Base-by-base conservation (phyloP, 2,329 filamentous ascomycete species). In the Arthroderma sp. region DNA sequence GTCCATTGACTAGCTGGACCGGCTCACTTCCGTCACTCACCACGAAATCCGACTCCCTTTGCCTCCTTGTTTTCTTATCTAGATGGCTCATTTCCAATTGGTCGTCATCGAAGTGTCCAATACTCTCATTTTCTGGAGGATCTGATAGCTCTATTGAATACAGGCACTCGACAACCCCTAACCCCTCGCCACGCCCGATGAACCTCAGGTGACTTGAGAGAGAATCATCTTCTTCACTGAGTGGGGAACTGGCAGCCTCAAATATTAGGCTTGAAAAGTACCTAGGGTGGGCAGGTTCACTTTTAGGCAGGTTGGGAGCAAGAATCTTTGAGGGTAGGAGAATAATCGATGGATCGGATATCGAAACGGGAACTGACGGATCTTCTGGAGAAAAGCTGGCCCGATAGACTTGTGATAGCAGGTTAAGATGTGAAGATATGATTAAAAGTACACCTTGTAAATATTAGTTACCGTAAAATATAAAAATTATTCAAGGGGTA, bases 401-500 rank as follows among this genome's bases (percentile, higher is more conserved):
- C 33, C 58, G 56, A 48, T 66, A 62, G 36, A 47, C 49, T 40
- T 61, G 51, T 27, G 58, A 57, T 15, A 68, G 47, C 32, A 49
- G 46, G 42, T 59, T 66, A 7, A 63, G 54, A 30, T 54, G 56
- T n/a, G 67, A 69, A 51, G 60, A 68, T 7, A 70, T 39, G 32
- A 66, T 49, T 10, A 69, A 47, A 41, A 61, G 60, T 15, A 63
- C 53, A 39, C 60, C 64, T 68, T 30, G 43, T 42, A 45, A 33
- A 50, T 50, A 29, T 36, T 9, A 36, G 15, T 36, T 31, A 36
- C 22, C 36, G 30, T 32, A 29, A 41, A 37, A 33, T 4, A 9
- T 38, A 29, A 4, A 32, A 30, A 41, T 42, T 22, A 42, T 11
- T 40, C n/a, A 36, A 27, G 4, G 32, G 29, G 41, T 27, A 29